phyloP scores from a whole-genome alignment of 179 eudicot genomes.

The Nepenthes alata region DNA sequence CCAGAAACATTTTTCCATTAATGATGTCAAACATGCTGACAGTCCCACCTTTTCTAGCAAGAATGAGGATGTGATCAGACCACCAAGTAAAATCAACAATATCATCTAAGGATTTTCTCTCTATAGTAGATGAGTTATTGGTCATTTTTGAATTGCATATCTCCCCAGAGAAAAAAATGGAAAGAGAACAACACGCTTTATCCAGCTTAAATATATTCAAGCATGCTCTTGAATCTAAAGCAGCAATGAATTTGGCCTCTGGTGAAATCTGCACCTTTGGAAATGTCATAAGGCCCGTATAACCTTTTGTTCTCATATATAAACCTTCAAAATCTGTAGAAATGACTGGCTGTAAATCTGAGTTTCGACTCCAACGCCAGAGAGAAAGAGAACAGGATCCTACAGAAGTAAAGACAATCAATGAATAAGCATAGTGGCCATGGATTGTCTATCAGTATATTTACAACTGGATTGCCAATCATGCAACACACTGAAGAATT shows the following conservation, averaged over 20 bases:
- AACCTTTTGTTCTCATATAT: constrained; percentile 42
- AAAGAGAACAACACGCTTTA: constrained; percentile 28
- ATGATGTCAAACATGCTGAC: constrained; percentile 43
- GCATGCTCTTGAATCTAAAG: constrained; percentile 60
- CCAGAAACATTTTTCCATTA: constrained; percentile 25
- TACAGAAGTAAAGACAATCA: constrained; percentile 15
- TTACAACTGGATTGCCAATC: too few species aligned
- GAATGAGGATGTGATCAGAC: constrained; percentile 56
- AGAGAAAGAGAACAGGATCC: constrained; percentile 57
- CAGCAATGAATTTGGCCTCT: constrained; percentile 51
- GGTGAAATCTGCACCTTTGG: constrained; percentile 81
- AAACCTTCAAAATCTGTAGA: constrained; percentile 49
- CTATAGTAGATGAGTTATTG: constrained; percentile 12
- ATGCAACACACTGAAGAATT: too few species aligned
- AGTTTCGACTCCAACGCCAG: constrained; percentile 45
- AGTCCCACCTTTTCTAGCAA: constrained; percentile 50
- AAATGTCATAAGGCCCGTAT: constrained; percentile 38
- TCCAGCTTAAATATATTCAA: constrained; percentile 48
- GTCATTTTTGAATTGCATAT: constrained; percentile 11
- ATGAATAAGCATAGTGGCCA: too few species aligned
- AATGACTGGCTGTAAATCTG: constrained; percentile 28
- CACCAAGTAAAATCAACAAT: constrained; percentile 87
- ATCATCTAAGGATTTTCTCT: constrained; percentile 27
- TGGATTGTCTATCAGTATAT: too few species aligned
- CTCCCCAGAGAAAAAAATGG: constrained; percentile 27